Conservation (phyloP, 495 filamentous ascomycete species). For the Podospora anserina region DNA sequence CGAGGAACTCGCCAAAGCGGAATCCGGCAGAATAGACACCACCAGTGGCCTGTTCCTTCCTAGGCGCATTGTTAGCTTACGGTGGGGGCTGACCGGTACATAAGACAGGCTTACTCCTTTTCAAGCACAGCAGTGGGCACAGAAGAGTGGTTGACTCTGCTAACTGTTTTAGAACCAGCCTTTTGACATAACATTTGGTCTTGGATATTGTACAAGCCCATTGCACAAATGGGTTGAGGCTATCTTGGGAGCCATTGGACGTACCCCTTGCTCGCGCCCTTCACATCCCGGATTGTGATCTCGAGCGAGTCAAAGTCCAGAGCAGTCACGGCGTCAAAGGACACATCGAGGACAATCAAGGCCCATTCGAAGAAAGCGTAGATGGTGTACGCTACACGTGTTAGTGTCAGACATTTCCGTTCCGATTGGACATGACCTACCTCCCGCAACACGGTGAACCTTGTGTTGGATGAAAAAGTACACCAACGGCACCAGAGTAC, state of each 20-base stretch:
- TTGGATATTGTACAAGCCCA: constrained; percentile 27
- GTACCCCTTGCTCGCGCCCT: constrained; percentile 97
- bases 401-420: constrained; percentile 11
- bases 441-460: constrained; percentile 89
- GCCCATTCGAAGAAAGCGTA: constrained; percentile 99
- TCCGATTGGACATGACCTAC: constrained; percentile 49
- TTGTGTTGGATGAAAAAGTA: constrained; percentile 99
- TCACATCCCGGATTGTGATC: constrained; percentile 81
- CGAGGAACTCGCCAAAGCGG: constrained; percentile 68
- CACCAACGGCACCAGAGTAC: constrained; percentile 81
- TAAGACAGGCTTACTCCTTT: constrained; percentile 64
- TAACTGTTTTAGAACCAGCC: constrained; percentile 40
- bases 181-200: constrained; percentile 38
- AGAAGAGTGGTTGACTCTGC: constrained; percentile 54
- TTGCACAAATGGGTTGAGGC: constrained; percentile 12
- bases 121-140: constrained; percentile 75
- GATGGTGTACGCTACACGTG: constrained; percentile 79
- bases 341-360: constrained; percentile 90
- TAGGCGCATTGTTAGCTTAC: constrained; percentile 30
- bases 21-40: constrained; percentile 70
- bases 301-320: constrained; percentile 91
- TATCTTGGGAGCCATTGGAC: constrained; percentile 95
- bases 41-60: constrained; percentile 71
- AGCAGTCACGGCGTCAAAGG: constrained; percentile 94
- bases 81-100: neutral